A percentile compares a stretch with the other conserved stretches of the same genome.
Evolutionary conservation across 148 eudicot genomes (phyloP).

Genomic region (Cornus suecica): DNA sequence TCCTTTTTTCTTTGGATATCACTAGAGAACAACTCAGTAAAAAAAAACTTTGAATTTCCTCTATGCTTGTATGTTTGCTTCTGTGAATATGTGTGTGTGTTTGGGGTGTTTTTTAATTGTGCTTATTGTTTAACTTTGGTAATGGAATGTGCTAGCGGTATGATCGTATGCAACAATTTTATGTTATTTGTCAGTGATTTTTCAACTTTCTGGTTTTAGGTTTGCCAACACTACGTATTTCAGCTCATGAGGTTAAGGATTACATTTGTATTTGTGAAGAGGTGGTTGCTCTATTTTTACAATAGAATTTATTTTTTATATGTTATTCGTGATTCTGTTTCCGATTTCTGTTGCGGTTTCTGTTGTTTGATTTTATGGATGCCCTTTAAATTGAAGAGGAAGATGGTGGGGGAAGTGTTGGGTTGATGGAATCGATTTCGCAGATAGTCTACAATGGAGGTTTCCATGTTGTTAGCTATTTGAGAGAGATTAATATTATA

Average conservation of each 20-base stretch:
- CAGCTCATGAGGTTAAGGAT: background rate
- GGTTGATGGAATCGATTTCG: constrained; percentile 88
- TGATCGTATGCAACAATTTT: background rate
- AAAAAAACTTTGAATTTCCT: no score
- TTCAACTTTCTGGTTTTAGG: background rate
- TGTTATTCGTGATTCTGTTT: background rate
- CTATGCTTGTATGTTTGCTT: no score
- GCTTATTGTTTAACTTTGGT: no score
- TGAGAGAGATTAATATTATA: no score
- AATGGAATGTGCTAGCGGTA: background rate
- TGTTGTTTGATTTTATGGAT: constrained; percentile 7
- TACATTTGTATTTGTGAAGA: background rate
- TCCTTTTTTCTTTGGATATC: no score
- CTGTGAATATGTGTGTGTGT: no score
- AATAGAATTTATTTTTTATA: background rate
- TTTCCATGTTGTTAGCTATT: constrained; percentile 93
- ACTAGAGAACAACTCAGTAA: no score
- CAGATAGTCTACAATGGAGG: constrained; percentile 72
- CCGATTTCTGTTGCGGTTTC: background rate
- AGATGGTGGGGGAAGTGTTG: constrained; percentile 98
- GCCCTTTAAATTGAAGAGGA: constrained; percentile 61
- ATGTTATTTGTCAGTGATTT: no score
- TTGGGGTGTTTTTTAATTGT: no score
- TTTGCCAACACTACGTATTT: background rate
- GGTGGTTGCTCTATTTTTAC: constrained; percentile 7